Percentiles rank a stretch among this genome's conserved stretches.
Conservation (phyloP, 257 asterid genomes). For the Capsicum pubescens region DNA sequence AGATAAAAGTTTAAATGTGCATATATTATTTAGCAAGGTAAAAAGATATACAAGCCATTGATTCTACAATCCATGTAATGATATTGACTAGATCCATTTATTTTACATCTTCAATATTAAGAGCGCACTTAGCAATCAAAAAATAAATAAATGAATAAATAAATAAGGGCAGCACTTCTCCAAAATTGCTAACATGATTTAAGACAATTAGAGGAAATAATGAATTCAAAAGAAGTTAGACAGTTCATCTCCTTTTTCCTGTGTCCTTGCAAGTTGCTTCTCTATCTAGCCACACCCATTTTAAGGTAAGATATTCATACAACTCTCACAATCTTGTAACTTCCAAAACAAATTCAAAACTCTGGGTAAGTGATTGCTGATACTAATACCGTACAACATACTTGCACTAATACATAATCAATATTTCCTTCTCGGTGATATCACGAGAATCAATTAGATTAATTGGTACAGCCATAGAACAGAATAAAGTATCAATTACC, state of each 20-base stretch:
- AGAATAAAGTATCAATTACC: not conserved
- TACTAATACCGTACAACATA: not conserved
- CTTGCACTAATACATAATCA: slow-evolving; percentile 5
- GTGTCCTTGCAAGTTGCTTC: slow-evolving; percentile 11
- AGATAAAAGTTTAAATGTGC: slow-evolving; percentile 1
- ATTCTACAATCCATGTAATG: not conserved
- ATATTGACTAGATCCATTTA: slow-evolving; percentile 11
- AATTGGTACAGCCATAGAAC: slow-evolving; percentile 1
- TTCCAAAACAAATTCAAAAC: not conserved
- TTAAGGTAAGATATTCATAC: not conserved
- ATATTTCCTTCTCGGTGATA: not conserved
- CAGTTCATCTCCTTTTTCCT: slow-evolving; percentile 8
- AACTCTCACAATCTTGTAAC: not conserved
- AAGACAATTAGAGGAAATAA: not conserved
- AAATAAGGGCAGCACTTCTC: not conserved
- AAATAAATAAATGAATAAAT: not conserved
- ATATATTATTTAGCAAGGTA: not conserved
- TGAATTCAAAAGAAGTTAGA: not conserved
- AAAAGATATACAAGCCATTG: not conserved
- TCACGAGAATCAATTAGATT: slow-evolving; percentile 17
- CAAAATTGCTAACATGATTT: not conserved
- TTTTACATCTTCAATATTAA: slow-evolving; percentile 11
- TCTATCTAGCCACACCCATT: not conserved
- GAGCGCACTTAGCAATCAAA: not conserved
- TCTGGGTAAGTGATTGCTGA: not conserved